A percentile compares a stretch with the other conserved stretches of the same genome.
Conservation (phyloP, 345 rosid species). For the Trapa bicornis region DNA sequence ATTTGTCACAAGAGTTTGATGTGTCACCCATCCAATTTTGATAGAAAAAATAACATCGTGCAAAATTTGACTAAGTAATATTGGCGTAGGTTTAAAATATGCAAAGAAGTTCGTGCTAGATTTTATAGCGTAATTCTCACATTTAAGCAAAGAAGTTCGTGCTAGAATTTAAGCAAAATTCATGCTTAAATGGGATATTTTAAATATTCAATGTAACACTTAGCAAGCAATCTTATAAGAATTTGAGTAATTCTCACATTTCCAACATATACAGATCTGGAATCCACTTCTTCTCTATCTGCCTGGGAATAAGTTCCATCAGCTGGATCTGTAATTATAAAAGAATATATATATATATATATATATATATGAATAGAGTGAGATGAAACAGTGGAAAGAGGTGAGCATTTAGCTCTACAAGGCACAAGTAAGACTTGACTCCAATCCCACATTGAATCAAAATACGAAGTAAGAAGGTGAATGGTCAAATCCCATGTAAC, state of each 20-base stretch:
- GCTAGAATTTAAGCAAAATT: too few species aligned
- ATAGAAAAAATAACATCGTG: too few species aligned
- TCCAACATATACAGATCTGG: slow-evolving; percentile 84
- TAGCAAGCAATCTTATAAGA: background rate
- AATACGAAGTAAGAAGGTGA: background rate
- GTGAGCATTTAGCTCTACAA: background rate
- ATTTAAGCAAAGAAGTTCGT: too few species aligned
- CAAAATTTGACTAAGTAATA: too few species aligned
- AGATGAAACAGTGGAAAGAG: background rate
- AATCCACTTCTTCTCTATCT: slow-evolving; percentile 60
- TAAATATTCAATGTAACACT: background rate
- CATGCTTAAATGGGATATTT: too few species aligned
- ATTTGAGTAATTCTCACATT: slow-evolving; percentile 47
- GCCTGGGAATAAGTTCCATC: slow-evolving; percentile 54
- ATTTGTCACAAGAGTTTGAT: too few species aligned
- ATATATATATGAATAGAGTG: background rate
- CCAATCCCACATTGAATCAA: background rate
- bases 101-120: too few species aligned
- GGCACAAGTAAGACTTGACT: background rate
- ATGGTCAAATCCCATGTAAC: background rate
- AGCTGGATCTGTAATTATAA: slow-evolving; percentile 43
- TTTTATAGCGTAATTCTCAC: too few species aligned
- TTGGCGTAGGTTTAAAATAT: too few species aligned
- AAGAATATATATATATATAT: background rate
- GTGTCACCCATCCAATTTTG: too few species aligned